Evolutionary conservation across 805 yeast genomes (phyloP).

Genomic region (Pichia nanzhaoensis): DNA sequence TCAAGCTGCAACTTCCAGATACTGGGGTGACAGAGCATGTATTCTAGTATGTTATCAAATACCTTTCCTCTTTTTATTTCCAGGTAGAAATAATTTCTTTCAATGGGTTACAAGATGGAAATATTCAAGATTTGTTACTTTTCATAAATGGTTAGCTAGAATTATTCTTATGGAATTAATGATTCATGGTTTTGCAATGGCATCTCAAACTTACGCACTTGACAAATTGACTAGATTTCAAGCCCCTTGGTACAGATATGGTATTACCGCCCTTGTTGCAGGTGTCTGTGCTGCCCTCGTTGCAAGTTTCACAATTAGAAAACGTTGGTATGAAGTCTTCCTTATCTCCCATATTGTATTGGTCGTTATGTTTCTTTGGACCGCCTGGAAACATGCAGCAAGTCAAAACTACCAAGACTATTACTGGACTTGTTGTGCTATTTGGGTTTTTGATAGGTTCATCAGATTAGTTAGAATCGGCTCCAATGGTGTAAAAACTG

Average conservation of each 20-base stretch:
- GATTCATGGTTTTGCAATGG: constrained; percentile 36
- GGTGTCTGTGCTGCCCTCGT: not conserved
- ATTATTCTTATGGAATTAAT: constrained; percentile 35
- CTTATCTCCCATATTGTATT: constrained; percentile 49
- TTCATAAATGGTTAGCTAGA: constrained; percentile 54
- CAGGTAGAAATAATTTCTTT: constrained; percentile 57
- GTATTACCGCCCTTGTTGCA: constrained; percentile 33
- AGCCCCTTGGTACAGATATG: constrained; percentile 26
- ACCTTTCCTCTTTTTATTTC: constrained; percentile 50
- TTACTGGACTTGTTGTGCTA: constrained; percentile 35
- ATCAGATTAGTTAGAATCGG: constrained; percentile 36
- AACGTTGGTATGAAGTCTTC: constrained; percentile 54
- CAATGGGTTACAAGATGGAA: constrained; percentile 56
- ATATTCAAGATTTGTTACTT: constrained; percentile 45
- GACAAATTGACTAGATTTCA: constrained; percentile 24
- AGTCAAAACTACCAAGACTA: constrained; percentile 27
- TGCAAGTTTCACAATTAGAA: constrained; percentile 39
- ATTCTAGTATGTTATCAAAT: constrained; percentile 39
- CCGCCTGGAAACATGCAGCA: constrained; percentile 53
- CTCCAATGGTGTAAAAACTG: constrained; percentile 34
- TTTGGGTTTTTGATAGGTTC: constrained; percentile 51
- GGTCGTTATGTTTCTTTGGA: constrained; percentile 45
- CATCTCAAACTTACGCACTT: constrained; percentile 19
- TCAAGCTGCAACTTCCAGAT: constrained; percentile 26
- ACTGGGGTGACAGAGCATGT: constrained; percentile 47